Conservation (phyloP, 306 rosid species). For the Glycyrrhiza uralensis region DNA sequence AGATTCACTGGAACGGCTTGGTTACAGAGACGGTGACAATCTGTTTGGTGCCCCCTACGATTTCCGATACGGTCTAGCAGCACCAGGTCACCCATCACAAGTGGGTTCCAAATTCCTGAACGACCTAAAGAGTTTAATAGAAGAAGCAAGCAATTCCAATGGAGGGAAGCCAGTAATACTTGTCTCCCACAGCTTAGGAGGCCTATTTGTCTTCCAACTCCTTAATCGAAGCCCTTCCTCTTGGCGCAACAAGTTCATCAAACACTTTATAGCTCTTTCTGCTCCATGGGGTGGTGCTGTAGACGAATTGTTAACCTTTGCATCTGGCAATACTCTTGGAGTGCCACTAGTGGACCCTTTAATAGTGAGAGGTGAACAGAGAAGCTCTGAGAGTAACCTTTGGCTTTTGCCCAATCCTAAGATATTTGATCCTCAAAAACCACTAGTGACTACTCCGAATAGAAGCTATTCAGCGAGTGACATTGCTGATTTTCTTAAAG, state of each 20-base stretch:
- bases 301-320: conserved; percentile 73
- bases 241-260: conserved; percentile 63
- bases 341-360: conserved; percentile 81
- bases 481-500: conserved; percentile 54
- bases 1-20: conserved; percentile 54
- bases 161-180: conserved; percentile 73
- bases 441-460: conserved; percentile 48
- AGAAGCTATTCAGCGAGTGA: conserved; percentile 53
- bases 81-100: conserved; percentile 57
- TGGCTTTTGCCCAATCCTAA: conserved; percentile 87
- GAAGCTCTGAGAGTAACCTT: conserved; percentile 79
- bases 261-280: conserved; percentile 71
- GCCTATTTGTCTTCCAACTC: conserved; percentile 64
- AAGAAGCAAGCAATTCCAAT: conserved; percentile 62
- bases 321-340: conserved; percentile 74
- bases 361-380: conserved; percentile 65
- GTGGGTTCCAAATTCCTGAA: conserved; percentile 76
- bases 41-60: conserved; percentile 94
- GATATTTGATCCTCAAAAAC: conserved; percentile 36
- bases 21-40: conserved; percentile 59
- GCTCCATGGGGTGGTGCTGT: conserved; percentile 90
- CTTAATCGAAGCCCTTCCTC: conserved; percentile 56
- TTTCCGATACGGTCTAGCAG: conserved; percentile 84
- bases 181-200: conserved; percentile 82
- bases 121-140: conserved; percentile 67